Conservation (phyloP, 2,329 filamentous ascomycete genomes). For the Calonectria pseudoturangicola region DNA sequence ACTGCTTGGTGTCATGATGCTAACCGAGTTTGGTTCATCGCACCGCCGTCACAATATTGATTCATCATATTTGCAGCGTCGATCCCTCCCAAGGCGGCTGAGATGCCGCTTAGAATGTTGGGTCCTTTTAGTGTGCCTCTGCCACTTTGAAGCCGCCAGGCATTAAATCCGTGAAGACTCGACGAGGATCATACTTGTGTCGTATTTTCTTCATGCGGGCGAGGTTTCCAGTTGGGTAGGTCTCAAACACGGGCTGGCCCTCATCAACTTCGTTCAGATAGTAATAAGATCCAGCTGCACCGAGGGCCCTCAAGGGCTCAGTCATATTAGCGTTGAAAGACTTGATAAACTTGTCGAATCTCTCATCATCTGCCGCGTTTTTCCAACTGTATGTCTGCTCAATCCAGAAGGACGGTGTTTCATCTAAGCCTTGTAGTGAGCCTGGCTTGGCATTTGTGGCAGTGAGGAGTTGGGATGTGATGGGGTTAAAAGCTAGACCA, state of each 20-base stretch:
- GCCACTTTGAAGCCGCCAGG: conserved; percentile 14
- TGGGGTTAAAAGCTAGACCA: conserved; percentile 4
- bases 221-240: not conserved
- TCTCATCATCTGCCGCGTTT: conserved; percentile 2
- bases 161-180: conserved; percentile 12
- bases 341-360: not conserved
- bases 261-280: conserved; percentile 10
- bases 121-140: not conserved
- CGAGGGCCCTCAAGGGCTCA: not conserved
- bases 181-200: not conserved
- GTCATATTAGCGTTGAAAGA: conserved; percentile 11
- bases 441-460: conserved; percentile 12
- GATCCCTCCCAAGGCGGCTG: no score
- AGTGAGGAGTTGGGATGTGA: not conserved
- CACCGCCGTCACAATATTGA: no score
- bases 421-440: not conserved
- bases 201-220: conserved; percentile 7
- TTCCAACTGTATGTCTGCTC: conserved; percentile 16
- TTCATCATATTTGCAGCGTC: no score
- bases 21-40: no score
- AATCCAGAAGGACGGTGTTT: conserved; percentile 1
- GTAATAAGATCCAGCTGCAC: not conserved
- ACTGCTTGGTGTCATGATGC: no score
- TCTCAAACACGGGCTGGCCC: conserved; percentile 7
- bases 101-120: no score